Evolutionary conservation across 768 basidiomycete species (phyloP).

Genomic region (Termitomyces sp.): DNA sequence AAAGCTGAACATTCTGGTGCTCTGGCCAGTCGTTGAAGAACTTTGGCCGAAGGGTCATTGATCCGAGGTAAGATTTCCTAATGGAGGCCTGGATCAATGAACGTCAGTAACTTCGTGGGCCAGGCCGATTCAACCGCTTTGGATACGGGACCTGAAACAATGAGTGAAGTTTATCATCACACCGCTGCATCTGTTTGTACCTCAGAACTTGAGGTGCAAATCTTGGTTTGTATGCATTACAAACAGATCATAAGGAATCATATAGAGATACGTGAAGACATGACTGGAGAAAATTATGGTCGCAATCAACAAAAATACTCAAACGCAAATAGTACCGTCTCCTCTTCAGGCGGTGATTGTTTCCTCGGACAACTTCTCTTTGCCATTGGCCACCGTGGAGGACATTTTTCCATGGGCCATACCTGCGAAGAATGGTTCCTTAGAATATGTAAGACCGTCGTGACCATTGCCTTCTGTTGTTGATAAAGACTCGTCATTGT

Average conservation of each 20-base stretch:
- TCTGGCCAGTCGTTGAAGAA: background rate
- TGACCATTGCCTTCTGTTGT: conserved; percentile 12
- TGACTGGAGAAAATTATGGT: background rate
- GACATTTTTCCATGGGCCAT: background rate
- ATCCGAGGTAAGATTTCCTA: too few relatives aligned
- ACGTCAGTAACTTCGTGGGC: background rate
- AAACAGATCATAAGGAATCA: too few relatives aligned
- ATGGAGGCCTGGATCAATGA: background rate
- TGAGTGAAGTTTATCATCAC: background rate
- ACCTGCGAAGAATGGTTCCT: conserved; percentile 23
- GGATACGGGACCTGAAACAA: background rate
- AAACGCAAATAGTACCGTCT: background rate
- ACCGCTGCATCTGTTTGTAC: background rate
- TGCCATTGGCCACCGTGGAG: background rate
- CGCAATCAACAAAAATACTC: background rate
- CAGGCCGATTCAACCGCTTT: background rate
- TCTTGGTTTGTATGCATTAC: too few relatives aligned
- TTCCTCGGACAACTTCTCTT: background rate
- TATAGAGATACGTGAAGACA: background rate
- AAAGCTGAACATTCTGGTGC: background rate
- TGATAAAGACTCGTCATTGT: conserved; percentile 5
- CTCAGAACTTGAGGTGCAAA: too few relatives aligned
- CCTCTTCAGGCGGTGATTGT: background rate
- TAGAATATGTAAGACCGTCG: conserved; percentile 18
- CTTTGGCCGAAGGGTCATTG: background rate